phyloP scores from a whole-genome alignment of 163 green algal genomes.

The Prototheca wickerhamii region DNA sequence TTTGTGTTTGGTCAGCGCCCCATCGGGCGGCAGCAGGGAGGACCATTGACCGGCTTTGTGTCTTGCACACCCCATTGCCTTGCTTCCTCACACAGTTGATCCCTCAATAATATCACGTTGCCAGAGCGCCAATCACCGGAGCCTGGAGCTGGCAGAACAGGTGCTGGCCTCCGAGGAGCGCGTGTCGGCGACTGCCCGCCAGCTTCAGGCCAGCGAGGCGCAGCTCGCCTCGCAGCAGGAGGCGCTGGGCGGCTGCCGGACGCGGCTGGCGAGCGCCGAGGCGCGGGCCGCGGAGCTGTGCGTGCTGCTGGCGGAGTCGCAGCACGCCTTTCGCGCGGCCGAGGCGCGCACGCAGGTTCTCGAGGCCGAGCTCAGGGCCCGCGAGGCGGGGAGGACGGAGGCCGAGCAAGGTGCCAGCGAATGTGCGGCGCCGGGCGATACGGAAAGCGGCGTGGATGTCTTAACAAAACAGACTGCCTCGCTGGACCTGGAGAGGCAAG shows the following conservation, averaged over 20 bases:
- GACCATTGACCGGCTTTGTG: too few relatives aligned
- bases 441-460: too few relatives aligned
- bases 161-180: slow-evolving; percentile 2
- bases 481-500: too few relatives aligned
- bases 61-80: too few relatives aligned
- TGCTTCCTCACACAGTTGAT: too few relatives aligned
- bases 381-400: background rate
- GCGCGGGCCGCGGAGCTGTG: background rate
- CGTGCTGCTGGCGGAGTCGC: background rate
- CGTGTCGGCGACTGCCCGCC: background rate
- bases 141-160: slow-evolving; percentile 4
- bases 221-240: background rate
- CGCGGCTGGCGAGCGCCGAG: background rate
- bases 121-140: background rate
- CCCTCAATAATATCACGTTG: too few relatives aligned
- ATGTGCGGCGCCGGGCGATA: too few relatives aligned
- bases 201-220: slow-evolving; percentile 1
- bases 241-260: background rate
- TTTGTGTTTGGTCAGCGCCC: too few relatives aligned
- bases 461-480: too few relatives aligned
- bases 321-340: background rate
- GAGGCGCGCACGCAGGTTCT: background rate
- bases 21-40: too few relatives aligned
- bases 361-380: background rate
- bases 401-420: slow-evolving; percentile 1